Percentiles rank a stretch among this genome's conserved stretches.
Evolutionary conservation across 371 early-diverging fungal genomes (phyloP).

Genomic region (Amoeboaphelidium occidentale): DNA sequence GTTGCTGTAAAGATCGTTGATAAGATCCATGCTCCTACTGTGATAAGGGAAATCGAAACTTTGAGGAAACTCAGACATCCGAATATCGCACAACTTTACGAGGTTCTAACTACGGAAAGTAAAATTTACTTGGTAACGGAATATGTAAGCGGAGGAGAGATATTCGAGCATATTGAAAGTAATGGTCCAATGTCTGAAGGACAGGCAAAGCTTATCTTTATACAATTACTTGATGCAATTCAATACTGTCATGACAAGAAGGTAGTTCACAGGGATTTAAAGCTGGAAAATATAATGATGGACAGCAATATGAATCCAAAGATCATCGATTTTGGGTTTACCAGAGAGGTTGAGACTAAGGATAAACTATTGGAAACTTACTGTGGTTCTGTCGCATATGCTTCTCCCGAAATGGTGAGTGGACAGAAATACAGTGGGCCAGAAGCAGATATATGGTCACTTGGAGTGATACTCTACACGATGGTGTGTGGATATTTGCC

Average conservation of each 20-base stretch:
- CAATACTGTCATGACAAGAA: conserved; percentile 43
- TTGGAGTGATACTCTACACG: conserved; percentile 54
- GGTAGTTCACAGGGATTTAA: conserved; percentile 62
- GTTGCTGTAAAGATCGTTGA: conserved; percentile 68
- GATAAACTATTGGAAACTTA: conserved; percentile 47
- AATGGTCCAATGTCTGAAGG: conserved; percentile 21
- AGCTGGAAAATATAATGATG: conserved; percentile 59
- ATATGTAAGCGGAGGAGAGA: conserved; percentile 46
- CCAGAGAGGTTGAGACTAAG: conserved; percentile 29
- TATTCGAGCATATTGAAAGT: conserved; percentile 35
- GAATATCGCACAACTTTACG: conserved; percentile 59
- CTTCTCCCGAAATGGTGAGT: conserved; percentile 29
- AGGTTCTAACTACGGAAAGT: conserved; percentile 54
- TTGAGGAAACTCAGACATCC: conserved; percentile 58
- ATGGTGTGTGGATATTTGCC: conserved; percentile 53
- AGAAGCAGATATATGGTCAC: conserved; percentile 67
- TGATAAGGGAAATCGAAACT: conserved; percentile 64
- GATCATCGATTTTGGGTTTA: conserved; percentile 73
- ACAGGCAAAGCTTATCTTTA: conserved; percentile 32
- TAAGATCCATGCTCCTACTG: conserved; percentile 40
- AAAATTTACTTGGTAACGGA: conserved; percentile 57
- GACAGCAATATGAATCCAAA: conserved; percentile 44
- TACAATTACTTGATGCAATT: conserved; percentile 45
- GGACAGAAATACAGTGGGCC: conserved; percentile 6
- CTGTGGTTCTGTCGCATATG: conserved; percentile 60